Evolutionary conservation across 1,284 basidiomycete genomes (phyloP).

Genomic region (Ustilago trichophora): DNA sequence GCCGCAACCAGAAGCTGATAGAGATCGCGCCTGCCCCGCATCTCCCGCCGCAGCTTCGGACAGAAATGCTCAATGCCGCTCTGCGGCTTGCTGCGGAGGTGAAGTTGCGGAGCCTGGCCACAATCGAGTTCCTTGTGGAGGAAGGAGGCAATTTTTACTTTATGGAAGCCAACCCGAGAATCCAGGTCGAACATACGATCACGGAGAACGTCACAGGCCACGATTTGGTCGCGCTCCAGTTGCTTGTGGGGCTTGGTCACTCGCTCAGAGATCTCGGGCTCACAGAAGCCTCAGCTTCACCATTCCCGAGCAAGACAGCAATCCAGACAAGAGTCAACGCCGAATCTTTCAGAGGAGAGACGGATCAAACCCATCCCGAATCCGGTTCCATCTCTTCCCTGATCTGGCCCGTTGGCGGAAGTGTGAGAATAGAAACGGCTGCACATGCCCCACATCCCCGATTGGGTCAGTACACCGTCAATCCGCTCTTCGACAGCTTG

Average conservation of each 20-base stretch:
- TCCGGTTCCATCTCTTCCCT: slow-evolving; percentile 21
- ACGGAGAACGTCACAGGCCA: slow-evolving; percentile 31
- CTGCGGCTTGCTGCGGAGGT: slow-evolving; percentile 11
- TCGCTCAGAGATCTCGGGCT: slow-evolving; percentile 14
- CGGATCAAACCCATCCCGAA: slow-evolving; percentile 27
- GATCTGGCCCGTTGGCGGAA: slow-evolving; percentile 25
- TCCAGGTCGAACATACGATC: slow-evolving; percentile 52
- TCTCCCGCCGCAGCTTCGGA: neutral
- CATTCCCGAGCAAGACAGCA: slow-evolving; percentile 7
- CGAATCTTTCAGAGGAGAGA: slow-evolving; percentile 20
- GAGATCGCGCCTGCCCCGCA: slow-evolving; percentile 39
- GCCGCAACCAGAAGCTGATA: slow-evolving; percentile 46
- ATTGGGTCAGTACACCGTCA: slow-evolving; percentile 16
- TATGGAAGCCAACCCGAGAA: slow-evolving; percentile 51
- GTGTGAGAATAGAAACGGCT: slow-evolving; percentile 48
- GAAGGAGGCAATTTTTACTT: slow-evolving; percentile 45
- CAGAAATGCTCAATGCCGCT: slow-evolving; percentile 15
- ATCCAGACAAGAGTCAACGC: slow-evolving; percentile 47
- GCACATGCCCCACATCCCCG: slow-evolving; percentile 30
- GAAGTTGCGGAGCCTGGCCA: slow-evolving; percentile 22
- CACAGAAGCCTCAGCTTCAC: neutral
- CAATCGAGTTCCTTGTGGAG: slow-evolving; percentile 45
- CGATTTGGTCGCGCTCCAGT: slow-evolving; percentile 36
- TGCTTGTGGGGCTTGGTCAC: slow-evolving; percentile 24
- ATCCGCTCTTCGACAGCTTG: slow-evolving; percentile 49